A percentile compares a stretch with the other conserved stretches of the same genome.
These are phyloP conservation scores for Oryza officinalis DNA, from an alignment of 176 grass and related monocot genomes.

Conservation along the genomic window DNA sequence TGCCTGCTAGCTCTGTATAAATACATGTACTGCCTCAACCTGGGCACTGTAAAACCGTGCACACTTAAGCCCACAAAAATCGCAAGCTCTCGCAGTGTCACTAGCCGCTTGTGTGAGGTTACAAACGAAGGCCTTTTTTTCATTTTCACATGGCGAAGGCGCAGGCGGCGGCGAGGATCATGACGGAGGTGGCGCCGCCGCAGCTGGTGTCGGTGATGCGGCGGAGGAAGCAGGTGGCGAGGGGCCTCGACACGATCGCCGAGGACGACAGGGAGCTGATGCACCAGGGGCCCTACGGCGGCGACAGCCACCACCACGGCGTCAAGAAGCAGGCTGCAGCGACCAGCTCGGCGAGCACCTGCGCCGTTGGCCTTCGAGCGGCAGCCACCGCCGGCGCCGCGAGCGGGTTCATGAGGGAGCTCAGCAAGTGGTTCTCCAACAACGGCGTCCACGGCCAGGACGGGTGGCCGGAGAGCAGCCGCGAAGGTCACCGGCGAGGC, in stretches of 20 bases:
- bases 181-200: constrained; percentile 67
- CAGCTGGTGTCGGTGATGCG: constrained; percentile 55
- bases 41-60: not conserved
- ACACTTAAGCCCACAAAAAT: not conserved
- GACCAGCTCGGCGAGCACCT: not conserved
- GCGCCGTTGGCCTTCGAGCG: not conserved
- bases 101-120: too few species aligned
- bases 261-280: constrained; percentile 64
- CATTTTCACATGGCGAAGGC: constrained; percentile 33
- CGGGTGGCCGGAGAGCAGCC: not conserved
- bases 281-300: not conserved
- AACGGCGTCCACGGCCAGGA: constrained; percentile 7
- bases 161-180: constrained; percentile 44
- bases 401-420: constrained; percentile 31
- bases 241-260: constrained; percentile 60
- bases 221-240: constrained; percentile 45
- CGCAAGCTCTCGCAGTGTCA: not conserved
- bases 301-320: not conserved
- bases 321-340: not conserved
- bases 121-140: not conserved
- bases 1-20: not conserved
- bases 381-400: not conserved
- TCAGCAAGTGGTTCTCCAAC: constrained; percentile 38
- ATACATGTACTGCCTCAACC: not conserved
- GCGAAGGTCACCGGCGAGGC: constrained; percentile 18